phyloP scores from a whole-genome alignment of 2,329 filamentous ascomycete species.

The Pestalotiopsis sp. region DNA sequence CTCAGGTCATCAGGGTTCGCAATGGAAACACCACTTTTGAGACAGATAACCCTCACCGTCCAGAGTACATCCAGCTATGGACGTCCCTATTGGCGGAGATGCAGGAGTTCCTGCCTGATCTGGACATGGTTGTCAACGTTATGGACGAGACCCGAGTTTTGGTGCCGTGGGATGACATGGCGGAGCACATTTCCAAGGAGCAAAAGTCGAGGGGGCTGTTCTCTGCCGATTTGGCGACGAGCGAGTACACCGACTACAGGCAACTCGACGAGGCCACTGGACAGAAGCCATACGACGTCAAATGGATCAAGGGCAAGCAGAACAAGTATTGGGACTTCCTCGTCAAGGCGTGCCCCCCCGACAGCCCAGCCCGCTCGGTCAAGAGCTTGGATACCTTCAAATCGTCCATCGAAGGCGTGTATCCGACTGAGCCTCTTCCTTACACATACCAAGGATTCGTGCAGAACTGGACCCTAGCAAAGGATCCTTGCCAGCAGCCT shows the following conservation, averaged over 20 bases:
- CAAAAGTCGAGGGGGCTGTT: slow-evolving; percentile 41
- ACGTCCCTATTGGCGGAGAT: slow-evolving; percentile 51
- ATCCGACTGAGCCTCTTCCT: slow-evolving; percentile 8
- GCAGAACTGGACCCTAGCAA: slow-evolving; percentile 57
- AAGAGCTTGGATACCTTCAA: slow-evolving; percentile 16
- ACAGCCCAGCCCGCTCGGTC: slow-evolving; percentile 45
- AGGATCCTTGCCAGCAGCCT: slow-evolving; percentile 61
- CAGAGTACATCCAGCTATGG: slow-evolving; percentile 48
- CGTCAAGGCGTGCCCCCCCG: slow-evolving; percentile 56
- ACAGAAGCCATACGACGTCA: slow-evolving; percentile 39
- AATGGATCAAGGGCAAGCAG: slow-evolving; percentile 46
- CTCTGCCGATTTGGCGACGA: slow-evolving; percentile 42
- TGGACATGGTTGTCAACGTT: slow-evolving; percentile 67
- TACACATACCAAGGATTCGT: slow-evolving; percentile 50
- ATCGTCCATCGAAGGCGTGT: slow-evolving; percentile 25
- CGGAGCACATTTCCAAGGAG: slow-evolving; percentile 46
- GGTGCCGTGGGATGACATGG: slow-evolving; percentile 57
- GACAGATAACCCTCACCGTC: slow-evolving; percentile 37
- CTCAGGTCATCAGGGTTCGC: slow-evolving; percentile 46
- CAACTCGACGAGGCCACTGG: slow-evolving; percentile 34
- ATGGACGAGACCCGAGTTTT: slow-evolving; percentile 65
- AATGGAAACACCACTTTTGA: slow-evolving; percentile 38
- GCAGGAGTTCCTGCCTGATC: slow-evolving; percentile 56
- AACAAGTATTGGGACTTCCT: slow-evolving; percentile 58
- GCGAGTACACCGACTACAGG: slow-evolving; percentile 40